These are phyloP conservation scores for Candida parachauliodes DNA, from an alignment of 805 yeast species.

Conservation along the genomic window DNA sequence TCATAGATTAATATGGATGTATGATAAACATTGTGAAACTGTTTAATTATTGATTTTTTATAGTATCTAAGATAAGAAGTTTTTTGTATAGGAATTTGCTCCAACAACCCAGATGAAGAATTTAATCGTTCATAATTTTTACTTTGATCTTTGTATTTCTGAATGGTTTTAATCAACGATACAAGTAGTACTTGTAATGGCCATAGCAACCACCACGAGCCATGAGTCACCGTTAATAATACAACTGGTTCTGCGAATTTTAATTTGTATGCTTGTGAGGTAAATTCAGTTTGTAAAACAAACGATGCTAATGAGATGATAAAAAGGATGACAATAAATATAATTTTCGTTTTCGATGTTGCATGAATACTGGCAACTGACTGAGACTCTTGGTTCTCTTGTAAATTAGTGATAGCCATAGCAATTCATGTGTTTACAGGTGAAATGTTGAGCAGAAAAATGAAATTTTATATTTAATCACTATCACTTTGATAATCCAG, in stretches of 20 bases:
- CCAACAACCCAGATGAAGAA: slow-evolving; percentile 16
- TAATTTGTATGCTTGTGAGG: slow-evolving; percentile 59
- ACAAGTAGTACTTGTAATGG: slow-evolving; percentile 58
- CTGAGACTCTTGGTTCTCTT: slow-evolving; percentile 10
- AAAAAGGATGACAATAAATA: slow-evolving; percentile 32
- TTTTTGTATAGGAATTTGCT: slow-evolving; percentile 3
- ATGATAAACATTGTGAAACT: slow-evolving; percentile 42
- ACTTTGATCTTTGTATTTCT: neutral
- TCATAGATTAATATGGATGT: slow-evolving; percentile 42
- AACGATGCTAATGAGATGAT: slow-evolving; percentile 48
- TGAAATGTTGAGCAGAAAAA: slow-evolving; percentile 2
- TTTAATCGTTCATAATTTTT: slow-evolving; percentile 14
- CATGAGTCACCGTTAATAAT: slow-evolving; percentile 66
- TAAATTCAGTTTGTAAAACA: slow-evolving; percentile 77
- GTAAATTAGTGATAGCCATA: slow-evolving; percentile 36
- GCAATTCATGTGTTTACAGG: neutral
- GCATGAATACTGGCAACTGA: slow-evolving; percentile 16
- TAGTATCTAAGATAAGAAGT: slow-evolving; percentile 23
- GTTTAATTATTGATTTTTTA: slow-evolving; percentile 36
- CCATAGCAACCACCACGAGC: slow-evolving; percentile 73
- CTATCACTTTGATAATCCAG: slow-evolving; percentile 36
- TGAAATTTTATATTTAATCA: slow-evolving; percentile 20
- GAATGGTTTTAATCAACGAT: slow-evolving; percentile 24
- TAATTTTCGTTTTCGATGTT: slow-evolving; percentile 33
- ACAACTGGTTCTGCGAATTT: slow-evolving; percentile 69